Evolutionary conservation across 345 rosid species (phyloP).

Genomic region (Salix purpurea): DNA sequence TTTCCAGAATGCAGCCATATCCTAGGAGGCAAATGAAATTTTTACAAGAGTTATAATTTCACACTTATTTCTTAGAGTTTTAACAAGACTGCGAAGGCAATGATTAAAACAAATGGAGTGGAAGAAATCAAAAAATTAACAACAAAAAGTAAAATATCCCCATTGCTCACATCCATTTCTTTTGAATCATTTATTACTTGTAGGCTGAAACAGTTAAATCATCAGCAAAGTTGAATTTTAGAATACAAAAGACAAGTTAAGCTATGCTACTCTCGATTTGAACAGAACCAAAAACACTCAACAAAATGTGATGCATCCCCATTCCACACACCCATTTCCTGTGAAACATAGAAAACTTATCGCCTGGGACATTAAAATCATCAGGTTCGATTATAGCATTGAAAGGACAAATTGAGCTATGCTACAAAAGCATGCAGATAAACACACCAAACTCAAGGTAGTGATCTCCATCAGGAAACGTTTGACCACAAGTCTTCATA

Average conservation of each 20-base stretch:
- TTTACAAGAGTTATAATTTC: neutral
- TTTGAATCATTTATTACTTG: neutral
- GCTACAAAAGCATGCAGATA: neutral
- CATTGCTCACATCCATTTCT: neutral
- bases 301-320: neutral
- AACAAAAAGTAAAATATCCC: neutral
- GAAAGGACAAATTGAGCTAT: neutral
- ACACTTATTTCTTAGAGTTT: neutral
- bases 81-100: neutral
- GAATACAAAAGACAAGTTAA: neutral
- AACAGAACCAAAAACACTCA: neutral
- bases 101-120: neutral
- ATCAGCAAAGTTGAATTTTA: neutral
- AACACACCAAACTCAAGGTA: neutral
- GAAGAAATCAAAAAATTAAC: neutral
- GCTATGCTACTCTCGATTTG: neutral
- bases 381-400: neutral
- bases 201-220: neutral
- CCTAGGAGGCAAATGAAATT: constrained; percentile 37
- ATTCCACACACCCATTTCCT: neutral
- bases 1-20: constrained; percentile 83
- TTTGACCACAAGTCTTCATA: neutral
- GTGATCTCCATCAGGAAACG: neutral
- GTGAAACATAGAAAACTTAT: neutral
- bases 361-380: neutral